Evolutionary conservation across 192 early-diverging fungal species (phyloP), one percentile per base, ranked within the genome.

Genomic region (Kickxella alabastrina): DNA sequence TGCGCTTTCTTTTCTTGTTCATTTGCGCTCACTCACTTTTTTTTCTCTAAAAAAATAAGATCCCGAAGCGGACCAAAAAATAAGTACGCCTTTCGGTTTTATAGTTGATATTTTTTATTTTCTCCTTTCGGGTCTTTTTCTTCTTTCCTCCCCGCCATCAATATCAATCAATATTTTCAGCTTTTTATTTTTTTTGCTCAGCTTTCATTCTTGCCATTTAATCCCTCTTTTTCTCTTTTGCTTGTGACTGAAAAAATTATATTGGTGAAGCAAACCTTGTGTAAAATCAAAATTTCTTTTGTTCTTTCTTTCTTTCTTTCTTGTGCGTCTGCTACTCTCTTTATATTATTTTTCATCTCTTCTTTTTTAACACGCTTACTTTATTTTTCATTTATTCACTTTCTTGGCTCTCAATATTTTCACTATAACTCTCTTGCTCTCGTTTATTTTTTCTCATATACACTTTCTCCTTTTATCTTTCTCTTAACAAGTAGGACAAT

Each of bases 341-440:
- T n/a, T n/a, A n/a, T n/a, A n/a, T n/a, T n/a, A n/a, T 57, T 3
- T 64, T 48, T 23, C 51, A 59, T 49, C 47, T 45, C 2, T 32
- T 31, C 29, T 54, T 31, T 52, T 60, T 58, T 44, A 45, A 35
- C 9, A 38, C 34, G n/a, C 38, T 32, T 0, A 26, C 26, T 21
- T 39, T 32, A 6, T 36, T 40, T 2, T 63, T 55, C 38, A 59
- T 50, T 36, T 49, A 38, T 5, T 47, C 6, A 32, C 42, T 12
- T 54, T 46, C 23, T 6, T 15, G 21, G 19, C 38, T 22, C n/a
- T 29, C 19, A 42, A 35, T 17, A 28, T 47, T 35, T 35, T 49
- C 35, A 25, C 32, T 52, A 45, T 21, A 26, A 17, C n/a, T 23
- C 50, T 6, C 28, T 12, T 12, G 28, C 31, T 25, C 21, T 25